phyloP scores from a whole-genome alignment of 768 basidiomycete species.

The Tulasnella sp. region DNA sequence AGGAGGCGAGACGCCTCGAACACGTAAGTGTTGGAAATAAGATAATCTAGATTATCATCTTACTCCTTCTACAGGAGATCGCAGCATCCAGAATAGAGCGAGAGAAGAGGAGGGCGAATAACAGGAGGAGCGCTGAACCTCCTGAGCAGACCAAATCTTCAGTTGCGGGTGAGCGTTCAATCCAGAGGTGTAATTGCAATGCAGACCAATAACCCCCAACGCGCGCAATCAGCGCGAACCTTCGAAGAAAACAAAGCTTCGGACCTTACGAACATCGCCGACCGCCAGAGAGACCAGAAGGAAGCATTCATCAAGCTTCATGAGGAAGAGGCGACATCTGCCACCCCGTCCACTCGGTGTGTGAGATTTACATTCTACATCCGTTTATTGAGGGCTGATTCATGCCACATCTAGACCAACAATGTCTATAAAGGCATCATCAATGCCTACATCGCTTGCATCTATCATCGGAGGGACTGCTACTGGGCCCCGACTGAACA shows the following conservation, averaged over 20 bases:
- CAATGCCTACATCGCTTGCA: constrained; percentile 57
- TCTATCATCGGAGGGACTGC: constrained; percentile 73
- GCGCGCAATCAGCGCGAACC: background rate
- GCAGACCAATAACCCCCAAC: constrained; percentile 23
- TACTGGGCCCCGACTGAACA: constrained; percentile 60
- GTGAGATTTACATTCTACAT: too few relatives aligned
- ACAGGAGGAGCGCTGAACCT: constrained; percentile 23
- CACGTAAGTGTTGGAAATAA: too few relatives aligned
- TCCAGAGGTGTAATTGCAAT: constrained; percentile 15
- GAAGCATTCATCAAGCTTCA: constrained; percentile 39
- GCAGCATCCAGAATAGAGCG: constrained; percentile 37
- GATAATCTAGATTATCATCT: too few relatives aligned
- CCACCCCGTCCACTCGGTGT: constrained; percentile 15
- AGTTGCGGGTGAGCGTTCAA: too few relatives aligned
- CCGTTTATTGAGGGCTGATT: too few relatives aligned
- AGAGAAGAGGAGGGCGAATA: constrained; percentile 30
- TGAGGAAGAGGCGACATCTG: constrained; percentile 23
- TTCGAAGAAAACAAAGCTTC: constrained; percentile 20
- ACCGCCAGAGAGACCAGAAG: constrained; percentile 35
- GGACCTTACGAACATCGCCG: constrained; percentile 23
- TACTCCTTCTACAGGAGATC: too few relatives aligned
- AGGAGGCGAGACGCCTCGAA: constrained; percentile 21
- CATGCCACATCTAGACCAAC: background rate
- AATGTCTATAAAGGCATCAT: background rate
- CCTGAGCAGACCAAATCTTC: background rate